Evolutionary conservation across 2,329 filamentous ascomycete genomes (phyloP), one percentile per base, ranked within the genome.

Genomic region (Phialophora expanda): DNA sequence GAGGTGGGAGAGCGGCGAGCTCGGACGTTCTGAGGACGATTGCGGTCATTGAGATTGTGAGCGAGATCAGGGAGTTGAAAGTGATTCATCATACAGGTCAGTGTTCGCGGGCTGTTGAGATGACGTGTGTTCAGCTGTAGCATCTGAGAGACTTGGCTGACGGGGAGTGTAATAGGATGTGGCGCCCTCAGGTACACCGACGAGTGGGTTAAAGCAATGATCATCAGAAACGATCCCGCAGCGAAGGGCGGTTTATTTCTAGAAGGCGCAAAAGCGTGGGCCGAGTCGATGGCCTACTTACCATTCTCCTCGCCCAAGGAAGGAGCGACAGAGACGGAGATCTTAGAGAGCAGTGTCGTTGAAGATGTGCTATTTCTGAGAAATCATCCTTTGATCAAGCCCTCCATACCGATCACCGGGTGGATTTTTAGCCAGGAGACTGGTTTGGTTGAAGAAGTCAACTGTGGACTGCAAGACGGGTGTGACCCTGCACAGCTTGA

Each of bases 51-150:
- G 46, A 64, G 26, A 32, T 64, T 24, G 17, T 59, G 46, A 59
- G 44, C 20, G 62, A 64, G n/a, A 64, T 60, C 46, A 54, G 59
- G 30, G 62, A 64, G 24, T 53, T 64, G 44, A 59, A 32, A 34
- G 55, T 59, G 14, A 64, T 64, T 34, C 62, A 64, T 26, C 62
- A 64, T 53, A 64, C 62, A 32, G 62, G 62, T 60, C 53, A 26
- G 55, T 24, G n/a, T 20, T 5, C 11, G 2, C 53, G 30, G 30
- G n/a, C 14, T 3, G 48, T 24, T 17, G 48, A 53, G 26, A 24
- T 26, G 22, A 3, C 26, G 26, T 2, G 53, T 34, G 4, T 11
- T 30, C 8, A 2, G 17, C 53, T 4, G 17, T 12, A 17, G 12
- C n/a, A 11, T 24, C 28, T 2, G 17, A 22, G n/a, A 30, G 28